phyloP scores from a whole-genome alignment of 768 basidiomycete species.

The Collybia nuda region DNA sequence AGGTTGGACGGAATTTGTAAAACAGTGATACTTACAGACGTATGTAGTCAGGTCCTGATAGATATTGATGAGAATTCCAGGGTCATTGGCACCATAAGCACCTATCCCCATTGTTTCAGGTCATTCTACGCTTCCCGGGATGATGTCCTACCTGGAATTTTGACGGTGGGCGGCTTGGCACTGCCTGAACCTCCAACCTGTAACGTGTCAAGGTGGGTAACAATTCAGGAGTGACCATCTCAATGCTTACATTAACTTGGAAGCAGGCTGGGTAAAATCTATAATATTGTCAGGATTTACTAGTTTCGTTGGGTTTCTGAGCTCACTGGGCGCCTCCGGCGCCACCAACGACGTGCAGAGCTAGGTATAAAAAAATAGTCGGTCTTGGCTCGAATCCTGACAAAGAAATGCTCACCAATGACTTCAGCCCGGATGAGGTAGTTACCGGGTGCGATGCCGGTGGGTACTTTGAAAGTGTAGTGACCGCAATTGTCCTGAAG shows the following conservation, averaged over 20 bases:
- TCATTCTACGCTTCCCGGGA: background rate
- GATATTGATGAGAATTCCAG: conserved; percentile 47
- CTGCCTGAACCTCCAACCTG: conserved; percentile 25
- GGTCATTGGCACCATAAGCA: conserved; percentile 37
- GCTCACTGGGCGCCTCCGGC: conserved; percentile 38
- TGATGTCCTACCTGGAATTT: conserved; percentile 32
- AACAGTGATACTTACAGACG: conserved; percentile 25
- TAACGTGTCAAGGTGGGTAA: too few relatives aligned
- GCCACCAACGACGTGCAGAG: conserved; percentile 41
- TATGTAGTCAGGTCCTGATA: conserved; percentile 41
- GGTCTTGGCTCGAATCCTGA: too few relatives aligned
- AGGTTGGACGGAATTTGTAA: background rate
- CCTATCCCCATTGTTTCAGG: background rate
- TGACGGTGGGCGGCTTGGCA: conserved; percentile 36
- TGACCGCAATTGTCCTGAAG: conserved; percentile 51
- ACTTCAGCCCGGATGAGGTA: conserved; percentile 48
- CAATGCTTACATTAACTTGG: conserved; percentile 31
- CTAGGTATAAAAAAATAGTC: conserved; percentile 14
- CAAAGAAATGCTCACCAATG: conserved; percentile 31
- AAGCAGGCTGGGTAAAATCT: conserved; percentile 47
- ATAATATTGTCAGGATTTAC: background rate
- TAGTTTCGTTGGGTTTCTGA: background rate
- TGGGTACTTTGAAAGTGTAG: conserved; percentile 47
- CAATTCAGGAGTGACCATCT: too few relatives aligned
- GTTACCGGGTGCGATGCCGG: conserved; percentile 39